These are phyloP conservation scores for Conringia planisiliqua DNA, from an alignment of 345 rosid genomes.

Conservation along the genomic window DNA sequence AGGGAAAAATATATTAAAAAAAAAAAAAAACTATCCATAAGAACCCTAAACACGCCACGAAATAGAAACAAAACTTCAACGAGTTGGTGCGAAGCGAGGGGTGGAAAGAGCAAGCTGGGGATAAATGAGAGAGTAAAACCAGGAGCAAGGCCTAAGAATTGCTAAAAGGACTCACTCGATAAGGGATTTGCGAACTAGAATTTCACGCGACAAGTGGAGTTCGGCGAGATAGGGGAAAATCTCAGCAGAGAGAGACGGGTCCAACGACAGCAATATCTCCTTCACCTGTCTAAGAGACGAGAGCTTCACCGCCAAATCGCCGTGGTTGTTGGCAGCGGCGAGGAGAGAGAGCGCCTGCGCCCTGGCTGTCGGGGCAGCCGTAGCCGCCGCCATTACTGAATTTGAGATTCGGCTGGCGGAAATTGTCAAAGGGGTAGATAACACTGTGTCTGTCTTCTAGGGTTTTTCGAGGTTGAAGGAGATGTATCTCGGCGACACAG, in stretches of 20 bases:
- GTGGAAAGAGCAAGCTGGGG: background rate
- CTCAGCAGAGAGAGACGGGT: constrained; percentile 67
- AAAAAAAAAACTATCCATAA: background rate
- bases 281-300: constrained; percentile 83
- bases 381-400: constrained; percentile 35
- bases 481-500: constrained; percentile 8
- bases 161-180: constrained; percentile 54
- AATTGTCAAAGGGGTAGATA: background rate
- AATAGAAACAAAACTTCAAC: background rate
- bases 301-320: constrained; percentile 84
- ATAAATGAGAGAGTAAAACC: background rate
- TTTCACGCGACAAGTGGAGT: constrained; percentile 73
- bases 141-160: background rate
- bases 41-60: constrained; percentile 14
- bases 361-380: constrained; percentile 44
- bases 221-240: constrained; percentile 72
- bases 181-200: constrained; percentile 69
- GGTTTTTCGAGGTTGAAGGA: constrained; percentile 27
- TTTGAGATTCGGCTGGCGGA: constrained; percentile 17
- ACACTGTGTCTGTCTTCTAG: background rate
- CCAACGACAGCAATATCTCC: constrained; percentile 60
- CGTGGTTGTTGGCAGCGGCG: constrained; percentile 71
- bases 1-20: too few relatives aligned
- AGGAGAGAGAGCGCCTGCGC: constrained; percentile 79
- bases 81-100: constrained; percentile 5